These are phyloP conservation scores for Phytophthora sp. DNA, from an alignment of 352 stramenopile genomes.

Conservation along the genomic window DNA sequence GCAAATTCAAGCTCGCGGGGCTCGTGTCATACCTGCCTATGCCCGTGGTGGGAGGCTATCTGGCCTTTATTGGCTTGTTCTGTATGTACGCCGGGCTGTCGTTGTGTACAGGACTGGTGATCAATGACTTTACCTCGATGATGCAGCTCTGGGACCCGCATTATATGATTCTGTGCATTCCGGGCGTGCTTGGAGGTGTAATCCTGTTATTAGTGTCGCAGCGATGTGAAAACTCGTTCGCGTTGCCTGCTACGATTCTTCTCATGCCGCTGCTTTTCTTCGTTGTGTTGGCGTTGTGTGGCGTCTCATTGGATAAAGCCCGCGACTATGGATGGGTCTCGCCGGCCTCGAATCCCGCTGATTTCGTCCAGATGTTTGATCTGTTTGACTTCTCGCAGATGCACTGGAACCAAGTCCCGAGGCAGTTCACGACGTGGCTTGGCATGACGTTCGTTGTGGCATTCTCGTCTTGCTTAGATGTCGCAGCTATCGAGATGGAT, in stretches of 20 bases:
- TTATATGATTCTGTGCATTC: slow-evolving; percentile 83
- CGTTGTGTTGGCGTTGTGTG: slow-evolving; percentile 71
- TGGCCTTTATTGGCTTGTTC: slow-evolving; percentile 98
- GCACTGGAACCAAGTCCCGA: slow-evolving; percentile 89
- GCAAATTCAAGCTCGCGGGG: slow-evolving; percentile 92
- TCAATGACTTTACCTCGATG: slow-evolving; percentile 90
- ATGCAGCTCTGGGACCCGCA: slow-evolving; percentile 66
- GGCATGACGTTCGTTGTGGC: slow-evolving; percentile 98
- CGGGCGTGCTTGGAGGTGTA: slow-evolving; percentile 84
- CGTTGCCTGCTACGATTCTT: slow-evolving; percentile 84
- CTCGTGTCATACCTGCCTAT: slow-evolving; percentile 97
- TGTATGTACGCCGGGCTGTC: slow-evolving; percentile 93
- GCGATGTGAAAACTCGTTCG: slow-evolving; percentile 78
- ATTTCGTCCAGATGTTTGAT: slow-evolving; percentile 77
- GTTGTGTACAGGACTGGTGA: slow-evolving; percentile 90
- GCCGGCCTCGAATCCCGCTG: slow-evolving; percentile 59
- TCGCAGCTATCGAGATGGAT: slow-evolving; percentile 98
- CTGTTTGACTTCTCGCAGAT: slow-evolving; percentile 94
- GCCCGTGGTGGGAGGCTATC: slow-evolving; percentile 97
- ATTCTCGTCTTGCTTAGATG: slow-evolving; percentile 97
- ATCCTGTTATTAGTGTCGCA: slow-evolving; percentile 86
- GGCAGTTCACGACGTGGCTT: slow-evolving; percentile 92
- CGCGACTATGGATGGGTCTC: slow-evolving; percentile 93
- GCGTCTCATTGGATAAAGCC: slow-evolving; percentile 89
- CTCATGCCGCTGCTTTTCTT: slow-evolving; percentile 94